Evolutionary conservation across 2,329 filamentous ascomycete genomes (phyloP).

Genomic region (Ambrosiella cleistominuta): DNA sequence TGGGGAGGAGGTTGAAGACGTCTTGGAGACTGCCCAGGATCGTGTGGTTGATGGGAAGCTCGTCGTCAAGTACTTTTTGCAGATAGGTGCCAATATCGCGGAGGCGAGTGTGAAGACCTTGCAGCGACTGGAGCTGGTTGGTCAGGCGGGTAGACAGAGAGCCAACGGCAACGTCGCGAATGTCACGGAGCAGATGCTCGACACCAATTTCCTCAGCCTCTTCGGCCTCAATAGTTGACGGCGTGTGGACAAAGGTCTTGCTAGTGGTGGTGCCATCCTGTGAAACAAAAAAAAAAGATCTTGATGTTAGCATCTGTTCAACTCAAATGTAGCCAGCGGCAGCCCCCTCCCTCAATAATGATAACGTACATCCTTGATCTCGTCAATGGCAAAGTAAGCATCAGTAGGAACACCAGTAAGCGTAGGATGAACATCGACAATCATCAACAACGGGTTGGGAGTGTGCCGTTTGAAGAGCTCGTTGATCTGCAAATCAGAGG

Average conservation of each 20-base stretch:
- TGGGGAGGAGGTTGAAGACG: conserved; percentile 94
- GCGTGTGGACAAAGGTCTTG: conserved; percentile 96
- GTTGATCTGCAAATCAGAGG: conserved; percentile 96
- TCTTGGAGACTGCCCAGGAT: conserved; percentile 98
- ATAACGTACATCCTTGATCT: conserved; percentile 65
- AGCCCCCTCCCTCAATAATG: not conserved
- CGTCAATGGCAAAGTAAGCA: conserved; percentile 96
- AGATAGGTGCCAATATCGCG: conserved; percentile 92
- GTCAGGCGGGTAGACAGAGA: conserved; percentile 93
- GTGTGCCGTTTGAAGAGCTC: conserved; percentile 99
- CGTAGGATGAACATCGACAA: conserved; percentile 96
- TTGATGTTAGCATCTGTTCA: conserved; percentile 3
- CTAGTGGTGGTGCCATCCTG: conserved; percentile 93
- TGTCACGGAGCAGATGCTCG: conserved; percentile 92
- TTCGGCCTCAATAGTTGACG: conserved; percentile 95
- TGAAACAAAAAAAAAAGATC: conserved; percentile 7
- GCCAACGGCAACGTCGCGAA: conserved; percentile 92
- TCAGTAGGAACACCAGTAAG: conserved; percentile 95
- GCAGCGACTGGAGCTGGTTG: conserved; percentile 90
- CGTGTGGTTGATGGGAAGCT: conserved; percentile 89
- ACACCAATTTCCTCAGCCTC: conserved; percentile 98
- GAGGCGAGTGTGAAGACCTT: conserved; percentile 84
- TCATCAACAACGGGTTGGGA: conserved; percentile 86
- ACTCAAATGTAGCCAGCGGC: conserved; percentile 1
- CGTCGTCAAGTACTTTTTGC: conserved; percentile 83